A percentile compares a stretch with the other conserved stretches of the same genome.
Evolutionary conservation across 2,329 filamentous ascomycete species (phyloP).

Genomic region (Didymellaceae sp.): DNA sequence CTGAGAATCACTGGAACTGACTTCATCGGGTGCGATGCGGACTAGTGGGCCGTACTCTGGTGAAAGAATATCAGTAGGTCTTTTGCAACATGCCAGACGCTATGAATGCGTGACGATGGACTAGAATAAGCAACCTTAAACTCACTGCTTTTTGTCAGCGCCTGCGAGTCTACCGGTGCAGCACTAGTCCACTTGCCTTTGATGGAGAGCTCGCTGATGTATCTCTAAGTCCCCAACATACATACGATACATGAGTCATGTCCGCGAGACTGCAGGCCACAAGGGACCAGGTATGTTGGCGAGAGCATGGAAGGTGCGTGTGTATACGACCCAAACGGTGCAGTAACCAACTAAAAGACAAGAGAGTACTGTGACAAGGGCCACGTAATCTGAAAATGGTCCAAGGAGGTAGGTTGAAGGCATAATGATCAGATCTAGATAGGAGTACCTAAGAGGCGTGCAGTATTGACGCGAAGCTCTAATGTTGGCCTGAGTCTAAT

Average conservation of each 20-base stretch:
- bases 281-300: slow-evolving; percentile 29
- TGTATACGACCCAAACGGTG: slow-evolving; percentile 21
- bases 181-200: not conserved
- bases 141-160: not conserved
- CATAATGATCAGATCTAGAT: no score
- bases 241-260: slow-evolving; percentile 34
- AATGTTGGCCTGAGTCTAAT: no score
- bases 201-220: slow-evolving; percentile 21
- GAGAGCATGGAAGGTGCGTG: slow-evolving; percentile 25
- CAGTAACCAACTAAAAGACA: slow-evolving; percentile 7
- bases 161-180: no score
- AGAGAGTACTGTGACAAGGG: not conserved
- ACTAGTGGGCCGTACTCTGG: slow-evolving; percentile 45
- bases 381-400: no score
- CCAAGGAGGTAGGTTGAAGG: not conserved
- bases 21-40: slow-evolving; percentile 55
- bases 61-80: not conserved
- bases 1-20: slow-evolving; percentile 21
- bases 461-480: no score
- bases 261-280: slow-evolving; percentile 30
- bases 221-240: slow-evolving; percentile 27
- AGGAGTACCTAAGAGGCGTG: no score
- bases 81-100: no score
- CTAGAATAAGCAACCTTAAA: no score
- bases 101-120: no score